A percentile compares a stretch with the other conserved stretches of the same genome.
Conservation (phyloP, 139 green algal genomes). For the Deuterostichococcus epilithicus region DNA sequence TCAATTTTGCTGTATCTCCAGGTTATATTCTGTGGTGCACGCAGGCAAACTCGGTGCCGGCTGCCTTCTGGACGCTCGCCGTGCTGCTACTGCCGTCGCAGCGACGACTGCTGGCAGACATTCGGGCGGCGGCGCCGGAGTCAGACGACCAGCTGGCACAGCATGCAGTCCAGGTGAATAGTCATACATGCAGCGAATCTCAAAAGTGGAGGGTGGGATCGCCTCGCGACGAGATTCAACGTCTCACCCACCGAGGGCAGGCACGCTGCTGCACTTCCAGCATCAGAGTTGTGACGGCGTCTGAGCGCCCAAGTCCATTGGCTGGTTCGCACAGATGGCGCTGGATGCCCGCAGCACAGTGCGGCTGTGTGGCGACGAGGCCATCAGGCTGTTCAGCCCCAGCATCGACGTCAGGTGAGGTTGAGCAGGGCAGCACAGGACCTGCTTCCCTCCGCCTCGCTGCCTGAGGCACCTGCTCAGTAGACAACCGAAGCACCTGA, state of each 20-base stretch:
- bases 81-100: slow-evolving; percentile 70
- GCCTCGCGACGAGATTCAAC: too few relatives aligned
- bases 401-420: slow-evolving; percentile 50
- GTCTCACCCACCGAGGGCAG: not conserved
- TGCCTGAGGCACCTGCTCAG: too few relatives aligned
- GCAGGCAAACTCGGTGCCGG: slow-evolving; percentile 63
- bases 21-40: not conserved
- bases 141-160: not conserved
- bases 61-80: slow-evolving; percentile 57
- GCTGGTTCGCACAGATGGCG: slow-evolving; percentile 17
- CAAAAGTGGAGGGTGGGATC: not conserved
- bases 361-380: slow-evolving; percentile 39
- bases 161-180: not conserved
- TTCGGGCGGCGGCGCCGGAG: not conserved
- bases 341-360: slow-evolving; percentile 18
- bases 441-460: too few relatives aligned
- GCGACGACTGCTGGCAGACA: slow-evolving; percentile 7
- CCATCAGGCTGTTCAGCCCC: slow-evolving; percentile 46
- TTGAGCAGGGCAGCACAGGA: too few relatives aligned
- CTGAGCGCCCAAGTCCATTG: too few relatives aligned
- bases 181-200: not conserved
- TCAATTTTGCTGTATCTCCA: not conserved
- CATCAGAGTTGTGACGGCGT: too few relatives aligned
- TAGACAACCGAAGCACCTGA: too few relatives aligned
- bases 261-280: slow-evolving; percentile 2